Evolutionary conservation across 2,329 filamentous ascomycete species (phyloP), one percentile per base, ranked within the genome.

Genomic region (Lachnellula cervina): DNA sequence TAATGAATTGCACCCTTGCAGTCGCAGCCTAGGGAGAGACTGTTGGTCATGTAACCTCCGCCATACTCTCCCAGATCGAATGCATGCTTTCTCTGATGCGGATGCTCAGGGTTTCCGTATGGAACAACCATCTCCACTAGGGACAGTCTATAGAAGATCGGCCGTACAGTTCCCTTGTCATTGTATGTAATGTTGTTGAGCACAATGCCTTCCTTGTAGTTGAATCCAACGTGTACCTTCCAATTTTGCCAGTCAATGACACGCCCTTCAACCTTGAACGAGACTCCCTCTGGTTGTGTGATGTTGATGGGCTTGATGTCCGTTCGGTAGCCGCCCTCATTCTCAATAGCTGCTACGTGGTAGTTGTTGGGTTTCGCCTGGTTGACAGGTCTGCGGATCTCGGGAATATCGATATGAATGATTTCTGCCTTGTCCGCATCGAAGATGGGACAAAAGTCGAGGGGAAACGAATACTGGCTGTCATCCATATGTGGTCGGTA

Each of bases 81-180:
- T 7, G 88, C 88, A 66, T 91, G 87, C 68, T 93, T 93, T 52
- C 88, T 78, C 64, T 91, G 88, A 70, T 92, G 89, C 17, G 88
- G 89, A 61, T 85, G 83, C 62, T 91, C 88, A 0, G 89, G 89
- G 66, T 90, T 89, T 47, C 88, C 89, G 71, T 92, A 96, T 0
- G 91, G 91, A 1, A 96, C 90, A 0, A 96, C 90, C 91, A 97
- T 97, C 75, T 96, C 92, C 0, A 89, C 88, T 0, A 97, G 78
- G 0, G 90, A 96, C 7, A 97, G 77, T 48, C 92, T 83, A 80
- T 94, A 96, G 74, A 97, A 96, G 37, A 95, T 79, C 1, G 89
- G 87, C 34, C 92, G 80, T 35, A 86, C 77, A 44, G 76, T 86
- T 46, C 89, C 86, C 71, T 90, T 89, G 73, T 97, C 92, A 64